phyloP scores from a whole-genome alignment of 345 rosid genomes.

The sweet orange (Citrus sinensis) region DVS_A1.0 CM039162.1:4238001-4238500 shows the following conservation, averaged over 20 bases:
- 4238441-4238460: background rate
- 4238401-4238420: slow-evolving; percentile 60
- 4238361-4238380: slow-evolving; percentile 66
- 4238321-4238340: slow-evolving; percentile 91
- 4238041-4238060: background rate
- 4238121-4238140: slow-evolving; percentile 81
- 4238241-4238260: slow-evolving; percentile 45
- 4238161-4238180: slow-evolving; percentile 82
- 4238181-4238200: slow-evolving; percentile 71
- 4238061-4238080: too few relatives aligned
- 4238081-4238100: too few relatives aligned
- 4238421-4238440: background rate
- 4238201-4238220: slow-evolving; percentile 82
- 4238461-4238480: background rate
- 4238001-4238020: slow-evolving; percentile 81
- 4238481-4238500: background rate
- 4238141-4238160: slow-evolving; percentile 81
- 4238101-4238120: slow-evolving; percentile 47
- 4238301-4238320: slow-evolving; percentile 51
- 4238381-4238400: slow-evolving; percentile 85
- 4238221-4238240: slow-evolving; percentile 77
- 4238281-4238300: background rate
- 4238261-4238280: too few relatives aligned
- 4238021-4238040: slow-evolving; percentile 3
- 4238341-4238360: slow-evolving; percentile 78